Evolutionary conservation across 2,329 filamentous ascomycete genomes (phyloP).

Genomic region (Teratosphaeria zuluensis): DNA sequence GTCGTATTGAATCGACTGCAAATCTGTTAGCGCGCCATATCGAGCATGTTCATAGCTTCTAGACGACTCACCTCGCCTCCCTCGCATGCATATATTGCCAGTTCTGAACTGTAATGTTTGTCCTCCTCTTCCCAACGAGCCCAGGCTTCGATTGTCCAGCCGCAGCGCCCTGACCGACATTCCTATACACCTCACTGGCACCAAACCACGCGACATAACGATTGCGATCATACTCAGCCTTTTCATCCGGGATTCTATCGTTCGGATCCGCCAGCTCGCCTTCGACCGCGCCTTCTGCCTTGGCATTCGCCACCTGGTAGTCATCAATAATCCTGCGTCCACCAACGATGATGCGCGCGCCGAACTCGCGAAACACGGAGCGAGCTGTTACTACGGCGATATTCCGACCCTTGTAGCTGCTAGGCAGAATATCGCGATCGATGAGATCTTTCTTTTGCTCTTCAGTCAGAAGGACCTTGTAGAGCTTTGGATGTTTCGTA

Average conservation of each 20-base stretch:
- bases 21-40: not conserved
- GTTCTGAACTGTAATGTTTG: conserved; percentile 84
- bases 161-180: conserved; percentile 35
- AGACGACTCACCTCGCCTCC: conserved; percentile 65
- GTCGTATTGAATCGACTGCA: conserved; percentile 72
- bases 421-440: conserved; percentile 86
- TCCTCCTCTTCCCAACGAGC: conserved; percentile 63
- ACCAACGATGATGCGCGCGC: conserved; percentile 85
- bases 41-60: not conserved
- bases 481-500: conserved; percentile 90
- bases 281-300: conserved; percentile 69
- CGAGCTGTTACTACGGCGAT: conserved; percentile 95
- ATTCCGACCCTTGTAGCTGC: conserved; percentile 95
- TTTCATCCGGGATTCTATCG: conserved; percentile 63
- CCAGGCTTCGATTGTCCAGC: conserved; percentile 54
- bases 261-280: conserved; percentile 87
- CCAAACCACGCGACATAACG: conserved; percentile 99
- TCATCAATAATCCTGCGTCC: conserved; percentile 81
- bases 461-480: conserved; percentile 96
- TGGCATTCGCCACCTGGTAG: conserved; percentile 69
- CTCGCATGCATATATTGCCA: conserved; percentile 95
- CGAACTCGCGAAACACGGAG: conserved; percentile 95
- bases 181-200: conserved; percentile 91
- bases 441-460: conserved; percentile 97
- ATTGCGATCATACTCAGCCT: conserved; percentile 94